Evolutionary conservation across 108 stramenopile genomes (phyloP), one percentile per base, ranked within the genome.

Genomic region (Aurantiochytrium sp.): DNA sequence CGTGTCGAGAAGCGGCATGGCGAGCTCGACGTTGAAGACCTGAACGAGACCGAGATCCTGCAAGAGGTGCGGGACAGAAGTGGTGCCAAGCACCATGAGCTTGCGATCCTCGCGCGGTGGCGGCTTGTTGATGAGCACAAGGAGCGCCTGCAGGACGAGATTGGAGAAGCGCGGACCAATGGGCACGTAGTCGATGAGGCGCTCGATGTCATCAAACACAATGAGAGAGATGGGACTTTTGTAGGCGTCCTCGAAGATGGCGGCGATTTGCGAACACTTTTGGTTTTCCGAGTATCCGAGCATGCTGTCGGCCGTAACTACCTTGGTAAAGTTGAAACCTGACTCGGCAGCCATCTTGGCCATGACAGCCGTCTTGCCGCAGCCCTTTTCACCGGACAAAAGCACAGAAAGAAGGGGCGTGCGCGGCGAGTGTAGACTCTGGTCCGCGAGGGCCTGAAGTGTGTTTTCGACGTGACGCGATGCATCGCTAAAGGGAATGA

Each of bases 111-210:
- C 96, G 89, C 96, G 95, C 10, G 97, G 96, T 16, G 98, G 97
- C 60, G 95, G 92, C 94, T 98, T 98, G 93, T 98, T 97, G 87
- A 99, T 93, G 87, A 99, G 90, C 12, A 99, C 96, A 58, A 99
- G 92, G 19, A 99, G 93, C 2, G 98, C 97, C 92, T 99, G 99
- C 42, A 99, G 93, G 43, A 99, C 98, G 14, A 95, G 92, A 93
- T 99, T 99, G 73, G 95, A 96, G 90, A 99, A 99, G 25, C 98
- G 96, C 3, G 97, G 97, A 45, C 99, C 99, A 58, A 98, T 97
- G 23, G 95, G 95, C 96, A 88, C 96, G 91, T 98, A 99, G 72
- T 99, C 99, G 91, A 99, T 98, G 64, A 99, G 91, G 29, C 99
- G 95, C 91, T 99, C 99, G 90, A 99, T 94, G 92, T 99, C 98